These are phyloP conservation scores for Corymbia maculata DNA, from an alignment of 345 rosid genomes.

Conservation along the genomic window DNA sequence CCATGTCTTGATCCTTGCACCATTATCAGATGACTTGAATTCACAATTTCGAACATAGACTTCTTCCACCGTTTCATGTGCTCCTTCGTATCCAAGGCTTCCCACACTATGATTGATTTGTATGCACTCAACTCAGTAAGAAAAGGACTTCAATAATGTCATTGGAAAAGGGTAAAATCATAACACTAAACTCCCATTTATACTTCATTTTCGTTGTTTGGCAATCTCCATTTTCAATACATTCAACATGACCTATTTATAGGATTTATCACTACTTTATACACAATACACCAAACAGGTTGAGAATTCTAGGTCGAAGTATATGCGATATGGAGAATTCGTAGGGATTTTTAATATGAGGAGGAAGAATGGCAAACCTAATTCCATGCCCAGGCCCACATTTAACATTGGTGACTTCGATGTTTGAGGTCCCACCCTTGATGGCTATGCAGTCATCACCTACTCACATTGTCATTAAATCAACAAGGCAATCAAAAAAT, in stretches of 20 bases:
- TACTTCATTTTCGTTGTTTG: too few species aligned
- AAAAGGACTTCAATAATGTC: neutral
- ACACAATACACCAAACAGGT: neutral
- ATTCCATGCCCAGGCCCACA: constrained; percentile 34
- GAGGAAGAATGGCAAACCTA: neutral
- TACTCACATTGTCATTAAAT: neutral
- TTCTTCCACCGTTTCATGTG: constrained; percentile 15
- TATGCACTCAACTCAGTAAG: neutral
- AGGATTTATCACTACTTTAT: neutral
- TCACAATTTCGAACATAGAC: constrained; percentile 16
- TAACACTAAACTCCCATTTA: too few species aligned
- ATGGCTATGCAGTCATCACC: constrained; percentile 29
- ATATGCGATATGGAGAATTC: neutral
- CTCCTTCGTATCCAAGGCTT: constrained; percentile 17
- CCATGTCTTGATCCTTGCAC: constrained; percentile 31
- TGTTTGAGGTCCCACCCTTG: neutral
- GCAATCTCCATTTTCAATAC: too few species aligned
- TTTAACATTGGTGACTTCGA: neutral
- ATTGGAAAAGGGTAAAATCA: neutral
- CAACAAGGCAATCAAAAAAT: neutral
- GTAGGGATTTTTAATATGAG: neutral
- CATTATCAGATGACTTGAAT: constrained; percentile 11
- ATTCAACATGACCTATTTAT: too few species aligned
- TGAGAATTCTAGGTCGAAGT: neutral
- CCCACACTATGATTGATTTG: neutral